Percentiles rank a stretch among this genome's conserved stretches.
phyloP scores from a whole-genome alignment of 352 stramenopile genomes.

The Pythium aquatile region DNA sequence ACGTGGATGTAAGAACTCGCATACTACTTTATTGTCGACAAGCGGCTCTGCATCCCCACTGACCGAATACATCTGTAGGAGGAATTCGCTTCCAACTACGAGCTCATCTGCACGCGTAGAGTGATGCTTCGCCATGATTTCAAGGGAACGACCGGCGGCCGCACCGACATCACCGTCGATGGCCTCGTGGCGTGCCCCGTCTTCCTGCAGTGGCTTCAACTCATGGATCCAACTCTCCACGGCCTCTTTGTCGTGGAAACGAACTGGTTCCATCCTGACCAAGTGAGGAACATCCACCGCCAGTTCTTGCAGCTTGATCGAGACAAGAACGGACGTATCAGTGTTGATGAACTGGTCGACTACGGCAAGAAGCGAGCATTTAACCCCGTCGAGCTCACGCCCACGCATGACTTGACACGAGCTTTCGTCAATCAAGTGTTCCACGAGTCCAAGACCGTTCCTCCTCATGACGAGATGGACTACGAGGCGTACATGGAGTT shows the following conservation, averaged over 20 bases:
- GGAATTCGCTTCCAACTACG: conserved; percentile 56
- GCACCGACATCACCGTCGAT: conserved; percentile 30
- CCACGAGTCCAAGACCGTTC: conserved; percentile 43
- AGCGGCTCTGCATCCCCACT: neutral
- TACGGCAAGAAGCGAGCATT: conserved; percentile 75
- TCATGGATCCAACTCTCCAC: conserved; percentile 34
- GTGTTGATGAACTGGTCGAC: conserved; percentile 38
- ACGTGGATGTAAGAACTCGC: conserved; percentile 26
- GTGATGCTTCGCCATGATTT: conserved; percentile 53
- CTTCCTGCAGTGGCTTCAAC: conserved; percentile 45
- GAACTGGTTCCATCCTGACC: conserved; percentile 37
- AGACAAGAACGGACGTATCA: conserved; percentile 62
- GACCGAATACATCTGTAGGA: conserved; percentile 3
- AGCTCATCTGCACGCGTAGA: conserved; percentile 56
- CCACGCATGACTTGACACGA: conserved; percentile 56
- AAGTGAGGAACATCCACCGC: conserved; percentile 43
- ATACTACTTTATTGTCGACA: no score
- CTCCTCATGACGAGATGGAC: conserved; percentile 50
- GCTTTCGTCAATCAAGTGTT: conserved; percentile 60
- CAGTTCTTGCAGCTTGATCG: conserved; percentile 68
- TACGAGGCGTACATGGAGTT: conserved; percentile 68
- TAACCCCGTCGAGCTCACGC: conserved; percentile 40
- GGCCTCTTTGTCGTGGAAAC: conserved; percentile 27
- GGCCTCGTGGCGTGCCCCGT: conserved; percentile 34
- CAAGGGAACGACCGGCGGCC: conserved; percentile 20